Evolutionary conservation across 1,139 yeast genomes (phyloP), one percentile per base, ranked within the genome.

Genomic region (Pichia sp.): DNA sequence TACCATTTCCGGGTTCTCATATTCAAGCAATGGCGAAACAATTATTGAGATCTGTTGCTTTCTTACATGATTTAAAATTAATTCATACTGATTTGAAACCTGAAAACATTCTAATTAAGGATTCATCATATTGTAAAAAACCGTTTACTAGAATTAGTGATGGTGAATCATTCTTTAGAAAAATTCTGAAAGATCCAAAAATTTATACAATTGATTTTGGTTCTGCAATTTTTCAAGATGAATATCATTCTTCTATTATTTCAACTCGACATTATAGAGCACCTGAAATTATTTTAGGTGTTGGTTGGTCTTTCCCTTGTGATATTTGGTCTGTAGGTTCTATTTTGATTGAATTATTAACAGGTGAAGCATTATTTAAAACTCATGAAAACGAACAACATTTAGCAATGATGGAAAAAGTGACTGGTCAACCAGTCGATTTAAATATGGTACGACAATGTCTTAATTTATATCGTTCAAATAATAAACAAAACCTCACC

Each of bases 301-400:
- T 78, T 27, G 97, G 97, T 29, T 93, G 98, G 91, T 78, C 87
- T 3, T 81, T 73, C 51, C 87, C 89, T 1, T 91, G 98, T 62
- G 99, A 93, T 62, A 69, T 91, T 65, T 93, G 98, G 99, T 86
- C 96, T 1, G 73, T 91, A 42, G 99, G 96, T 1, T 89, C 98
- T 61, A 88, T 93, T 14, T 66, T 93, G 33, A 89, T 88, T 11
- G 98, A 93, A 63, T 66, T 93, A 40, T 80, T 86, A 38, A 86
- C 94, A 24, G 99, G 98, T n/a, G 95, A 87, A 54, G 96, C 96
- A 0, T 65, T 93, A 25, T 93, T 91, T 62, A 89, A 86, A 51
- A 93, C 97, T 1, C 96, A 91, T 61, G 96, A 91, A 57, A 89
- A 91, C 60, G 67, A 80, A 45, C 97, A 91, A 61, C 98, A 93